Conservation (phyloP, 2,329 filamentous ascomycete species). For the Ophiostoma ulmi region DNA sequence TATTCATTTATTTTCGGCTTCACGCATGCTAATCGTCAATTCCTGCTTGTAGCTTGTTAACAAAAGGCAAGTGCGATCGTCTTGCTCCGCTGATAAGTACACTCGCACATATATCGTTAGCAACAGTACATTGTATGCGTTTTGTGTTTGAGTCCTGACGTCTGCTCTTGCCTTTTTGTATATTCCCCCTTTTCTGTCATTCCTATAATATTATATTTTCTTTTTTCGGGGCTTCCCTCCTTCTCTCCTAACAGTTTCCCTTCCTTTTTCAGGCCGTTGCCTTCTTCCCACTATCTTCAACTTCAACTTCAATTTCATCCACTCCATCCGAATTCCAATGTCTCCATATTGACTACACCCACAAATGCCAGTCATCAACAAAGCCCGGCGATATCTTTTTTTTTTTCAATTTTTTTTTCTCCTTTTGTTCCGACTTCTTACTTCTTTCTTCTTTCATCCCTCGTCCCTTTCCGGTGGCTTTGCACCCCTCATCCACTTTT, state of each 20-base stretch:
- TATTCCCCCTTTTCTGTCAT: neutral
- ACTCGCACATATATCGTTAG: neutral
- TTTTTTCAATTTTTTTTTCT: neutral
- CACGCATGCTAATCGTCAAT: neutral
- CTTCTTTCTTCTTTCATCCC: neutral
- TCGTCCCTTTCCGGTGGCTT: neutral
- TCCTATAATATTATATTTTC: neutral
- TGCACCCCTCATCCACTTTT: slow-evolving; percentile 6
- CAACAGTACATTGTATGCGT: neutral
- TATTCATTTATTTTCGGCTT: slow-evolving; percentile 3
- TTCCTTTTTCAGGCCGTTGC: neutral
- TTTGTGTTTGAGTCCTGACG: neutral
- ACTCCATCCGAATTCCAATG: neutral
- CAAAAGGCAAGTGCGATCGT: slow-evolving; percentile 1
- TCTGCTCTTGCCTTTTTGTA: neutral
- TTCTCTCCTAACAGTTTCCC: neutral
- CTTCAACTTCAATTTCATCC: neutral
- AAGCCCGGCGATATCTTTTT: neutral
- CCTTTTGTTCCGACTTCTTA: neutral
- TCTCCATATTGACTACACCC: neutral
- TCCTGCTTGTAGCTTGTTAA: neutral
- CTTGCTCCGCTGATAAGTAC: neutral
- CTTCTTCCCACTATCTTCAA: neutral
- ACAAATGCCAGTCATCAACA: neutral
- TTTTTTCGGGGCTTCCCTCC: neutral